phyloP scores from a whole-genome alignment of 2,329 filamentous ascomycete genomes.

The Aspergillus sp. region DNA sequence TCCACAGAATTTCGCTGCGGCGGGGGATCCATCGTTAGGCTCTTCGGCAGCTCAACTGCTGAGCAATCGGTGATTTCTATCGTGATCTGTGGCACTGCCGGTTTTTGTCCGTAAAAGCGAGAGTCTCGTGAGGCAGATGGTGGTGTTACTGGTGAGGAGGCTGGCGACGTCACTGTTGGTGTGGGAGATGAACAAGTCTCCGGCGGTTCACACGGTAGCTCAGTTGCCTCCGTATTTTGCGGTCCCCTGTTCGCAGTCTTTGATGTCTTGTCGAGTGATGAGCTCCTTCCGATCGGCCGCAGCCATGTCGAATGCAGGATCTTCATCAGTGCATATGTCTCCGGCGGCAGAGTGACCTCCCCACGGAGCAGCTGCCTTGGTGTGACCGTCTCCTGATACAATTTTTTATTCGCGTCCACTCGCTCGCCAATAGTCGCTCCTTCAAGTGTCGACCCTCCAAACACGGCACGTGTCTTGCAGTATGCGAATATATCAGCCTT shows the following conservation, averaged over 20 bases:
- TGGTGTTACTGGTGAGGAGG: background rate
- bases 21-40: background rate
- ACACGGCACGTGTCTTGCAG: slow-evolving; percentile 93
- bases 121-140: background rate
- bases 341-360: slow-evolving; percentile 70
- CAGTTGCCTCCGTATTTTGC: background rate
- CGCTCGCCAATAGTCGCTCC: slow-evolving; percentile 87
- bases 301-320: slow-evolving; percentile 70
- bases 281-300: background rate
- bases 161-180: no score
- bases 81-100: background rate
- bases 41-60: background rate
- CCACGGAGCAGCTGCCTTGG: slow-evolving; percentile 80
- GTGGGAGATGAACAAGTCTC: background rate
- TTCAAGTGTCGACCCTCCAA: slow-evolving; percentile 88
- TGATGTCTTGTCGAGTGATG: background rate
- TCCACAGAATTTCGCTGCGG: background rate
- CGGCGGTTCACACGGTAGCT: background rate
- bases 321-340: slow-evolving; percentile 77
- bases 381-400: slow-evolving; percentile 79
- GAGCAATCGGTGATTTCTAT: slow-evolving; percentile 3
- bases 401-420: slow-evolving; percentile 88
- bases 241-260: background rate
- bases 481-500: slow-evolving; percentile 92
- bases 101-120: background rate